Evolutionary conservation across 345 rosid species (phyloP).

Genomic region (Bretschneidera sinensis): DNA sequence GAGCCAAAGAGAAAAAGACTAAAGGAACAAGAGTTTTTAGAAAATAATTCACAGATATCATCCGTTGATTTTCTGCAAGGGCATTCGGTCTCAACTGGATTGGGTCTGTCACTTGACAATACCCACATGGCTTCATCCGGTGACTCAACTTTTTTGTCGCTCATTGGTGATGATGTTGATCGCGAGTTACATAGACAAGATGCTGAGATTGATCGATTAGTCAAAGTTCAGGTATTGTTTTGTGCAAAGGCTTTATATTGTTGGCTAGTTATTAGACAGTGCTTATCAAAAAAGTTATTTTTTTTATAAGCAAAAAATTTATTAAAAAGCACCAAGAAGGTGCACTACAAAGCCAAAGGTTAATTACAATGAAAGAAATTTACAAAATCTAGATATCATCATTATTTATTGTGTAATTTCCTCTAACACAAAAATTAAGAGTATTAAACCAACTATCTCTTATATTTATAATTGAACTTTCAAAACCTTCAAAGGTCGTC

Average conservation of each 20-base stretch:
- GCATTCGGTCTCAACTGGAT: conserved; percentile 75
- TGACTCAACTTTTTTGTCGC: conserved; percentile 59
- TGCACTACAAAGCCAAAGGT: too few relatives aligned
- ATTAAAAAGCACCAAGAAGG: too few relatives aligned
- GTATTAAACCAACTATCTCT: too few relatives aligned
- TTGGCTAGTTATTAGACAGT: too few relatives aligned
- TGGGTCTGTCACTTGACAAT: conserved; percentile 76
- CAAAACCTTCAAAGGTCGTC: too few relatives aligned
- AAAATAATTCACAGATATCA: conserved; percentile 69
- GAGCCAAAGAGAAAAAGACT: conserved; percentile 54
- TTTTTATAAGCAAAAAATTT: too few relatives aligned
- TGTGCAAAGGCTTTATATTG: conserved; percentile 16
- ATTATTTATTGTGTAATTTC: too few relatives aligned
- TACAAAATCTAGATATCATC: too few relatives aligned
- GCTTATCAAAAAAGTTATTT: too few relatives aligned
- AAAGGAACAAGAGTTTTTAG: conserved; percentile 67
- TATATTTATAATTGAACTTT: too few relatives aligned
- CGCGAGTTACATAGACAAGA: conserved; percentile 61
- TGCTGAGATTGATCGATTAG: conserved; percentile 63
- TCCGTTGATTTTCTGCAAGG: conserved; percentile 66
- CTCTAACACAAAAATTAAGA: too few relatives aligned
- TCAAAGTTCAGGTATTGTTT: conserved; percentile 60
- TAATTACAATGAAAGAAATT: too few relatives aligned
- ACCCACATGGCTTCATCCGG: conserved; percentile 48
- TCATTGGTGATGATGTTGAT: conserved; percentile 61